These are phyloP conservation scores for Gillenia trifoliata DNA, from an alignment of 306 rosid species.

Conservation along the genomic window DNA sequence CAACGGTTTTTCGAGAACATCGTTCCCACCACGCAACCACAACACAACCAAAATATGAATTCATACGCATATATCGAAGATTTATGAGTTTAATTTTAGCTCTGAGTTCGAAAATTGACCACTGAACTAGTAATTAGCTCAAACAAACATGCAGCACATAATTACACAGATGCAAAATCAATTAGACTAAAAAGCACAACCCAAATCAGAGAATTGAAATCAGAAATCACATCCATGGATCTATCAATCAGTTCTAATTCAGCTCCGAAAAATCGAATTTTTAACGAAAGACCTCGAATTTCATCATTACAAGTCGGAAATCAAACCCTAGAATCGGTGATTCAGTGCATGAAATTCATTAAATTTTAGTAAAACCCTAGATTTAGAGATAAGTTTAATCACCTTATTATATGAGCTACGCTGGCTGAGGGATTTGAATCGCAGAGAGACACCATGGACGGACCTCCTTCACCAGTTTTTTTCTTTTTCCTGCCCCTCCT, in stretches of 20 bases:
- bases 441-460: conserved; percentile 30
- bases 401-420: conserved; percentile 4
- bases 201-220: neutral
- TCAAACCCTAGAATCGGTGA: conserved; percentile 17
- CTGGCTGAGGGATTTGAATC: conserved; percentile 23
- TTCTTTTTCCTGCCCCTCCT: conserved; percentile 16
- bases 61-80: neutral
- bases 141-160: neutral
- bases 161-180: neutral
- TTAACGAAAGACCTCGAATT: neutral
- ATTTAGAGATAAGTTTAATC: conserved; percentile 1
- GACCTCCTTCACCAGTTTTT: conserved; percentile 20
- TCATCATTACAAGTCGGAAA: neutral
- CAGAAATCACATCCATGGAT: neutral
- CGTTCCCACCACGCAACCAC: neutral
- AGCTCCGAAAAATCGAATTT: neutral
- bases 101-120: neutral
- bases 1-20: neutral
- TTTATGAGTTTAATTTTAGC: neutral
- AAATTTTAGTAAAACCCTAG: neutral
- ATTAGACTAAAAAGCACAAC: neutral
- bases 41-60: neutral
- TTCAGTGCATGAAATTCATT: neutral
- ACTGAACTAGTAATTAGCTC: neutral
- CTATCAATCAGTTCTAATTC: neutral